phyloP scores from a whole-genome alignment of 192 early-diverging fungal genomes.

The Rhizoclosmatium sp. region DNA sequence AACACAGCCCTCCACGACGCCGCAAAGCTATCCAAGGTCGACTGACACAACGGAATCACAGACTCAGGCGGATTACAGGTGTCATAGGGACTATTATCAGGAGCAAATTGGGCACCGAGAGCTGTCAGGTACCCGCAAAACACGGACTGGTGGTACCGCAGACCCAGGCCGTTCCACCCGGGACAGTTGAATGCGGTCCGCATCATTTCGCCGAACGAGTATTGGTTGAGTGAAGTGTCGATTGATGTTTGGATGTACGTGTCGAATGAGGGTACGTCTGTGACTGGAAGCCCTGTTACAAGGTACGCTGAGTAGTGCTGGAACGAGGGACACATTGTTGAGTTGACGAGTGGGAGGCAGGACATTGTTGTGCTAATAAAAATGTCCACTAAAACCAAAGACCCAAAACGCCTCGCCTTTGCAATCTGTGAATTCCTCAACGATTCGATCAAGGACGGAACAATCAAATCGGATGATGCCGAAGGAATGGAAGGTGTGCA shows the following conservation, averaged over 20 bases:
- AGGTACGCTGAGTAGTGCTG: not conserved
- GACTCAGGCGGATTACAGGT: not conserved
- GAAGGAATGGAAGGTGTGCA: conserved; percentile 81
- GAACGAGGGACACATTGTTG: not conserved
- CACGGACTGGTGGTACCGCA: not conserved
- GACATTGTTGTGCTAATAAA: no score
- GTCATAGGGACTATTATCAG: not conserved
- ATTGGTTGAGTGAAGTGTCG: not conserved
- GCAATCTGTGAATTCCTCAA: conserved; percentile 86
- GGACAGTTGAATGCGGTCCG: not conserved
- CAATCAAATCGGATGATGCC: conserved; percentile 76
- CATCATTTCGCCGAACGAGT: not conserved
- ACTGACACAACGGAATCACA: conserved; percentile 3
- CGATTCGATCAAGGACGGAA: conserved; percentile 69
- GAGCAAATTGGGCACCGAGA: not conserved
- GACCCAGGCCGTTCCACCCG: conserved; percentile 8
- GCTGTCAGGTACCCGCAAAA: not conserved
- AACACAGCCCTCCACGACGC: conserved; percentile 2
- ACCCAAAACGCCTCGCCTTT: conserved; percentile 67
- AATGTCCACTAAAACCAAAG: conserved; percentile 2
- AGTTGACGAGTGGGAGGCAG: not conserved
- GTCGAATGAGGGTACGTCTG: not conserved
- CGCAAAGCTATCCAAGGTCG: not conserved
- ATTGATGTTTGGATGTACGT: not conserved
- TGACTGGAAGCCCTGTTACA: not conserved